These are phyloP conservation scores for Paramecium biaurelia DNA, from an alignment of 73 alveolate species.

Conservation along the genomic window DNA sequence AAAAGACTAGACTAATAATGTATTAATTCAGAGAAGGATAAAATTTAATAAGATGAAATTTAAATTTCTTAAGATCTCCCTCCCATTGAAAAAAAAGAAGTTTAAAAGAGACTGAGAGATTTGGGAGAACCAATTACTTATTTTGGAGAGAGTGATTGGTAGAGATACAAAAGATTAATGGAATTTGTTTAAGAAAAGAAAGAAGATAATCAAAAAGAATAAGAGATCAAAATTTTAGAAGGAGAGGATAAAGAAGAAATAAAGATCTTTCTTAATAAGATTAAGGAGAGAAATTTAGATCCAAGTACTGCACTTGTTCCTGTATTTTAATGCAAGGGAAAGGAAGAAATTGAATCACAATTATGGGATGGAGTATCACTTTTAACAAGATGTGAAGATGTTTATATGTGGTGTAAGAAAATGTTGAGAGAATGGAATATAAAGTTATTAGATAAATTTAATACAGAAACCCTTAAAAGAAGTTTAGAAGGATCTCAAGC, in stretches of 20 bases:
- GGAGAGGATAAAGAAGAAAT: slow-evolving; percentile 57
- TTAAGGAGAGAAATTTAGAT: slow-evolving; percentile 14
- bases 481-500: slow-evolving; percentile 68
- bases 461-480: slow-evolving; percentile 43
- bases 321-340: not conserved
- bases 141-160: slow-evolving; percentile 78
- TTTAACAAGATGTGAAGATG: slow-evolving; percentile 59
- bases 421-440: slow-evolving; percentile 78
- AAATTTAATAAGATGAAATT: not conserved
- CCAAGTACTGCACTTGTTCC: not conserved
- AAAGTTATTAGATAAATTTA: slow-evolving; percentile 53
- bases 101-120: slow-evolving; percentile 32
- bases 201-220: slow-evolving; percentile 10
- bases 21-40: not conserved
- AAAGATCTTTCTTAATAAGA: slow-evolving; percentile 23
- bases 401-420: slow-evolving; percentile 74
- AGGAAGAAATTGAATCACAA: slow-evolving; percentile 61
- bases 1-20: not conserved
- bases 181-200: slow-evolving; percentile 12
- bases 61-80: slow-evolving; percentile 20
- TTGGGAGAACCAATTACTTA: slow-evolving; percentile 71
- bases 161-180: slow-evolving; percentile 70
- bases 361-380: slow-evolving; percentile 55
- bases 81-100: slow-evolving; percentile 58
- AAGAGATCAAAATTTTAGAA: slow-evolving; percentile 49